Conservation (phyloP, 2,329 filamentous ascomycete genomes). For the Colletotrichum magnum region DNA sequence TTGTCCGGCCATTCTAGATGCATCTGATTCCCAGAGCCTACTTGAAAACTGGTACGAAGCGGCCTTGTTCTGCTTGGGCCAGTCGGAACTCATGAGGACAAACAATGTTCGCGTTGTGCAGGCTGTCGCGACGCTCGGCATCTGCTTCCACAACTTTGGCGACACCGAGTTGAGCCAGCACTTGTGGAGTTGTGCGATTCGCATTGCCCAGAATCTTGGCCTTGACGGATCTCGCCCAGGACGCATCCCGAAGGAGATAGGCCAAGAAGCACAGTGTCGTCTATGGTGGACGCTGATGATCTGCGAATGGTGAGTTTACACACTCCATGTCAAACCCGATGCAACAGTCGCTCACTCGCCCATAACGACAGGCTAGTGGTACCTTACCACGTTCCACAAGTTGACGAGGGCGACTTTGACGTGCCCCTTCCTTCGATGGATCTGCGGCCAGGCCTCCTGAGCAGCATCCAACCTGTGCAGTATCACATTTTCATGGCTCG, state of each 20-base stretch:
- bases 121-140: slow-evolving; percentile 42
- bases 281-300: slow-evolving; percentile 39
- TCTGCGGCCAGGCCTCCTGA: neutral
- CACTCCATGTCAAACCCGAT: neutral
- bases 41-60: slow-evolving; percentile 40
- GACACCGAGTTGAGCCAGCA: slow-evolving; percentile 31
- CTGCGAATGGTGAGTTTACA: slow-evolving; percentile 31
- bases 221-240: slow-evolving; percentile 17
- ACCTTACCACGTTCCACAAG: slow-evolving; percentile 27
- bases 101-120: slow-evolving; percentile 36
- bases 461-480: slow-evolving; percentile 16
- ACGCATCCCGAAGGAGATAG: neutral
- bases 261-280: slow-evolving; percentile 22
- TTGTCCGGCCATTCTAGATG: too few relatives aligned
- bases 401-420: slow-evolving; percentile 26
- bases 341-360: neutral
- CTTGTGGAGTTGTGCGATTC: slow-evolving; percentile 41
- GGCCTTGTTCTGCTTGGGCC: slow-evolving; percentile 39
- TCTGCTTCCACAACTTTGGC: slow-evolving; percentile 41
- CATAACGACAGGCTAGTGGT: slow-evolving; percentile 18
- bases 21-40: neutral
- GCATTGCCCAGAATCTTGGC: slow-evolving; percentile 36
- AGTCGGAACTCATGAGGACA: slow-evolving; percentile 38
- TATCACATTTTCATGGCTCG: slow-evolving; percentile 40
- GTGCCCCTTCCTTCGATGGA: slow-evolving; percentile 22